Base-by-base conservation (phyloP, 805 yeast species). In the Yamadazyma akitaensis region DNA sequence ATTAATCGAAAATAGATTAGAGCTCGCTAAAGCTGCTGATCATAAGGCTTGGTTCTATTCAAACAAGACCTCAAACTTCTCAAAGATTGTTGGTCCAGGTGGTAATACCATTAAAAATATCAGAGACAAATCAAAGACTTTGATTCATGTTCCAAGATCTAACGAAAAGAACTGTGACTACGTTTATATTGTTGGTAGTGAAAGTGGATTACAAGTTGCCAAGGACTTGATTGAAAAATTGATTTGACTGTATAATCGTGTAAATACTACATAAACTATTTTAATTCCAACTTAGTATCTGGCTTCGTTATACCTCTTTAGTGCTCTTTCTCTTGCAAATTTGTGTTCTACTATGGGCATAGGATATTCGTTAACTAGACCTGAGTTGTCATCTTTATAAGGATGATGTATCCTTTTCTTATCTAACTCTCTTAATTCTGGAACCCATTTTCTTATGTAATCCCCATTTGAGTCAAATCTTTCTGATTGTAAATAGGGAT, bases 51-150 rank as follows among this genome's bases (percentile, higher is more conserved):
- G 80, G 78, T 66, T 85, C 50, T 84, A 85, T 76, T 66, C 80
- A 34, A 64, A 77, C 36, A 73, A 79, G 47, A 63, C 73, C 24
- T 65, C 80, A 12, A 59, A 65, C 24, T 84, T 85, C 63, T 77
- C 84, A 48, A 78, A 74, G 61, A 72, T 88, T 44, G 79, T 89
- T 52, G 96, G 96, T 8, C 81, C 88, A 13, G 84, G 80, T 54
- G 96, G 96, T 40, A 66, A 81, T 31, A 81, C 78, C 51, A 72
- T 88, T 59, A 80, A 76, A 57, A 67, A 68, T 53, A 75, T 88
- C 49, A 81, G 94, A 69, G 68, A 70, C 24, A 68, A 74, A 48
- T 71, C 85, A 17, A 80, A 78, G 16, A 73, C 85, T 33, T 73
- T 78, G 47, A 77, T 87, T 51, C 72, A 74, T 42, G 80, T 86